Evolutionary conservation across 2,329 filamentous ascomycete species (phyloP).

Genomic region (Colletotrichum lini): DNA sequence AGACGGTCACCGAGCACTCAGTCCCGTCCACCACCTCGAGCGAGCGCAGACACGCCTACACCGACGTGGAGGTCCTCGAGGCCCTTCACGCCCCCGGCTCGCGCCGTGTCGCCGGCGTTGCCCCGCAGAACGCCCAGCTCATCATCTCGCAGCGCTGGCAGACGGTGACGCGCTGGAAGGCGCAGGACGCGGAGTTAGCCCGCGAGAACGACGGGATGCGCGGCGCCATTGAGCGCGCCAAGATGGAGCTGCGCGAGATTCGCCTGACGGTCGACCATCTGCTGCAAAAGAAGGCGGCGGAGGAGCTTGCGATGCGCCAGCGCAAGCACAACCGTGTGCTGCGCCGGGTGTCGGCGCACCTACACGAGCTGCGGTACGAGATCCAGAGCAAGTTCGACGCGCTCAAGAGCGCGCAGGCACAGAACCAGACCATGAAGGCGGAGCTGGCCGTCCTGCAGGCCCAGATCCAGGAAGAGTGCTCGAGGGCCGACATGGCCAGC

Average conservation of each 20-base stretch:
- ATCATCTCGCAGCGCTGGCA: slow-evolving; percentile 44
- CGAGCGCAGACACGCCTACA: slow-evolving; percentile 28
- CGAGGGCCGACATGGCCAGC: slow-evolving; percentile 31
- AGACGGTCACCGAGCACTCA: slow-evolving; percentile 22
- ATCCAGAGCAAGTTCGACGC: slow-evolving; percentile 41
- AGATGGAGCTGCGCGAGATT: slow-evolving; percentile 36
- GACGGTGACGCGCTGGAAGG: slow-evolving; percentile 33
- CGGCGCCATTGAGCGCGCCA: slow-evolving; percentile 17
- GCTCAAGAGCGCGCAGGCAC: slow-evolving; percentile 27
- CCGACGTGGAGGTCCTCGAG: slow-evolving; percentile 41
- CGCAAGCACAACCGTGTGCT: slow-evolving; percentile 45
- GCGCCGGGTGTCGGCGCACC: slow-evolving; percentile 47
- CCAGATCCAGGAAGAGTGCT: slow-evolving; percentile 36
- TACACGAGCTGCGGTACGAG: slow-evolving; percentile 45
- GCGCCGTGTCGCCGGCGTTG: slow-evolving; percentile 45
- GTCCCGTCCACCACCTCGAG: slow-evolving; percentile 12
- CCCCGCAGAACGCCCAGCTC: slow-evolving; percentile 36
- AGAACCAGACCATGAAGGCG: slow-evolving; percentile 38
- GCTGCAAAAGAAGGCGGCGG: slow-evolving; percentile 36
- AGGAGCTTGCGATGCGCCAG: slow-evolving; percentile 40
- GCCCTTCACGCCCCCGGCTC: slow-evolving; percentile 44
- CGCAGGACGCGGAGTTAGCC: slow-evolving; percentile 20
- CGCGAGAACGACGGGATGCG: slow-evolving; percentile 31
- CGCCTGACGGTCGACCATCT: slow-evolving; percentile 41
- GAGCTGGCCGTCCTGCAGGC: slow-evolving; percentile 26